Base-by-base conservation (phyloP, 2,329 filamentous ascomycete species). In the Knufia fluminis region DNA sequence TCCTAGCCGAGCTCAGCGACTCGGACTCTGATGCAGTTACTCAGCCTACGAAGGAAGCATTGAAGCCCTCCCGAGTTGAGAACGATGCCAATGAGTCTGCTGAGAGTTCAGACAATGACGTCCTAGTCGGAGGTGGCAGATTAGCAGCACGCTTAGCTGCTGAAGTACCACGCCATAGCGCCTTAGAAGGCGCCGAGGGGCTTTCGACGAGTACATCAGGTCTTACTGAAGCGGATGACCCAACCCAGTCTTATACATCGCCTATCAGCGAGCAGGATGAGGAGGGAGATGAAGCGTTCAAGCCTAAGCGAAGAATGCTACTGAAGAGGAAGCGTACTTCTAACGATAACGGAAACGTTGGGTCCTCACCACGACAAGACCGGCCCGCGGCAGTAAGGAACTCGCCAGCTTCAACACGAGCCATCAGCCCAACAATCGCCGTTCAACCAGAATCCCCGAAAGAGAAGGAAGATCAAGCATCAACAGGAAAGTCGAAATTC, bases 401-500 rank as follows among this genome's bases (percentile, higher is more conserved):
- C 19, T 23, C 28, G 23, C 32, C 43, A 12, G n/a, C 17, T 20
- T 19, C 20, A 20, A 31, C 10, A 3, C 33, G 35, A 8, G 26
- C 20, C 16, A 12, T 31, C 16, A 48, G 10, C 22, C 45, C 22
- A 43, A n/a, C 22, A 16, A 16, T 43, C 6, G 20, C 3, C n/a
- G 24, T 14, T 3, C 22, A n/a, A 14, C 7, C 57, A 10, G 55
- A 58, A 12, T 52, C 60, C 36, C 53, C 57, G 12, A 31, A 14
- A 8, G 10, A 16, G 22, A 28, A 39, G 2, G 53, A 61, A 4
- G 45, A 54, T 0, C 44, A 54, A 2, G 56, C 52, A 12, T 46
- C 66, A 48, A 69, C 49, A 9, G 50, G 75, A 52, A 76, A 79
- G 43, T 71, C 77, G 35, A 79, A 83, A 3, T 82, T 94, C 60